Evolutionary conservation across 1,284 basidiomycete genomes (phyloP), one percentile per base, ranked within the genome.

Genomic region (Ustilago shanxiensis): DNA sequence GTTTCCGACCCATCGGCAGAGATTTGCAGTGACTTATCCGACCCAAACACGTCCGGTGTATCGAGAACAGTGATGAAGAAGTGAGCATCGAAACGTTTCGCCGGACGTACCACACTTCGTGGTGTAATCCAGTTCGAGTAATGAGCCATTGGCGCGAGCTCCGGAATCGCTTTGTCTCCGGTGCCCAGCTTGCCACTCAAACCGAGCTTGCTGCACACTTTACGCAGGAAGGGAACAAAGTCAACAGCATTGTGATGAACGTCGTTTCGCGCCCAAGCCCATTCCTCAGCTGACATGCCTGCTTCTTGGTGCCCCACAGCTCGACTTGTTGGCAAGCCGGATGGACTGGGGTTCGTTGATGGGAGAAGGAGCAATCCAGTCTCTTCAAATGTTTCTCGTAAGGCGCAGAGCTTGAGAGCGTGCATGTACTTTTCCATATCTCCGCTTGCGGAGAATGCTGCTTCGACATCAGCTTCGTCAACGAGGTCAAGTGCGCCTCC

Each of bases 381-480:
- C 69, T 83, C 82, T 44, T 83, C 82, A 51, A 83, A 83, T 2
- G 82, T 83, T 57, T 83, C 82, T 6, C 82, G 62, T 24, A 83
- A 59, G 11, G 80, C 76, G 44, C 80, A 82, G 2, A 83, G 69
- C 67, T 72, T 77, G 59, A 83, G 69, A 8, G 80, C 66, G 0
- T 45, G 57, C 68, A 77, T 72, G 60, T 80, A 79, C 33, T 52
- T 72, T 51, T 65, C 72, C 61, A 52, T 59, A 22, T 47, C 51
- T 28, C 11, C 22, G 6, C 55, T 7, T 3, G 41, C 14, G 8
- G 61, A 49, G 2, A 77, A 24, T 6, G 74, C 74, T 3, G 63
- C 41, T 29, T 75, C 60, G 50, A 76, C 51, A 7, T 71, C 74
- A 0, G 66, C 66, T 58, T 80, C 72, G 44, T 83, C 80, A 11